Base-by-base conservation (phyloP, 805 yeast genomes). In the Starmerella sp. region DNA sequence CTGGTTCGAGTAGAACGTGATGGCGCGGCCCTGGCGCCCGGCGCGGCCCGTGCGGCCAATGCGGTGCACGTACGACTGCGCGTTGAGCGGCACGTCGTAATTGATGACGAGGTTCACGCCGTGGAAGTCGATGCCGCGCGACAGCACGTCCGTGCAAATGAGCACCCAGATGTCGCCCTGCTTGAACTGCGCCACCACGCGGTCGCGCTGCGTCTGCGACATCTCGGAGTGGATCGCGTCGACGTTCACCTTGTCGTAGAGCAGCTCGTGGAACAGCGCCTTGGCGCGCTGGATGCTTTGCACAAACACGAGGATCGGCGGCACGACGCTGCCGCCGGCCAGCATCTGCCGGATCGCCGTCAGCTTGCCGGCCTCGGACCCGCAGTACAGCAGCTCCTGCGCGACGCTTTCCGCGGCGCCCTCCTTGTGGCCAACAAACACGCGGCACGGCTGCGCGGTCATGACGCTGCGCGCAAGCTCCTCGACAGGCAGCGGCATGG, bases 41-140 rank as follows among this genome's bases (percentile, higher is more conserved):
- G 88, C 96, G 76, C 99, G 83, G 62, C 98, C 99, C 2, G 98
- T 91, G 76, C 99, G 84, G 70, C 99, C 99, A 64, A 93, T 87
- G 72, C 99, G 81, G 70, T 93, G 99, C 47, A 93, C 96, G 68
- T 93, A 93, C 0, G 96, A 84, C 69, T 91, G 97, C 0, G 97
- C 88, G 45, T 84, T 80, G 63, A 82, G 86, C 15, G 99, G 99
- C 11, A 93, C 95, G 70, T 93, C 99, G 69, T 93, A 93, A 71
- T 93, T 93, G 61, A 93, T 86, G 42, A 93, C 97, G 56, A 95
- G 68, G 66, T 90, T 93, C 50, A 93, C 91, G 54, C 97, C 97
- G 66, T 88, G 88, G 73, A 93, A 93, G 69, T 93, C 98, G 56
- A 93, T 86, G 75, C 99, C 99, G 73, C 99, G 81, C 3, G 97